Evolutionary conservation across 192 early-diverging fungal genomes (phyloP).

Genomic region (Spizellomyces sp.): DNA sequence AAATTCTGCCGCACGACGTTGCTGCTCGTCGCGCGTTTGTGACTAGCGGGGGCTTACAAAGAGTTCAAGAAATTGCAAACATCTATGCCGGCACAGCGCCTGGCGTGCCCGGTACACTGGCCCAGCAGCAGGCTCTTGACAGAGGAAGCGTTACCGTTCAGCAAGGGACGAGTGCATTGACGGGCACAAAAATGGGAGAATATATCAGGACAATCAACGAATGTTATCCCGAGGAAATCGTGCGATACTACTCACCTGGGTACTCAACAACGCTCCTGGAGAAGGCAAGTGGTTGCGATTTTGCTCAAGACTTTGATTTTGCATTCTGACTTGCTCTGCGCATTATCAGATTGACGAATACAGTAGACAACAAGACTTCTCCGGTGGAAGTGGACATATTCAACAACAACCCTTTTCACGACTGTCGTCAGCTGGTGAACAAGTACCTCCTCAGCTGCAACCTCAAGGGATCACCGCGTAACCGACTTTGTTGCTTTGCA

Average conservation of each 20-base stretch:
- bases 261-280: conserved; percentile 57
- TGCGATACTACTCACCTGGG: conserved; percentile 62
- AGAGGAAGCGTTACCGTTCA: background rate
- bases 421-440: conserved; percentile 17
- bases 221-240: conserved; percentile 68
- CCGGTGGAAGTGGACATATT: conserved; percentile 1
- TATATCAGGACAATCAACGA: conserved; percentile 57
- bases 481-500: no score
- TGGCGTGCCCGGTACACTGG: conserved; percentile 10
- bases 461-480: conserved; percentile 26
- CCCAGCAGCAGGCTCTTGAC: conserved; percentile 21
- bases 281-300: conserved; percentile 37
- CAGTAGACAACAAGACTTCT: conserved; percentile 29
- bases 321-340: background rate
- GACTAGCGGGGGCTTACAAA: conserved; percentile 51
- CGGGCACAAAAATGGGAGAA: conserved; percentile 61
- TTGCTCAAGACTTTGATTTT: no score
- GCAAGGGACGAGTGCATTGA: conserved; percentile 17
- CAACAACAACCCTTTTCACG: conserved; percentile 4
- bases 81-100: conserved; percentile 29
- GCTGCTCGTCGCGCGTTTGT: conserved; percentile 57
- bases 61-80: conserved; percentile 60
- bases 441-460: conserved; percentile 2
- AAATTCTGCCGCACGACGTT: conserved; percentile 62
- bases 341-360: conserved; percentile 53